Evolutionary conservation across 1,284 basidiomycete species (phyloP), one percentile per base, ranked within the genome.

Genomic region (Ceratobasidium papillatum): DNA sequence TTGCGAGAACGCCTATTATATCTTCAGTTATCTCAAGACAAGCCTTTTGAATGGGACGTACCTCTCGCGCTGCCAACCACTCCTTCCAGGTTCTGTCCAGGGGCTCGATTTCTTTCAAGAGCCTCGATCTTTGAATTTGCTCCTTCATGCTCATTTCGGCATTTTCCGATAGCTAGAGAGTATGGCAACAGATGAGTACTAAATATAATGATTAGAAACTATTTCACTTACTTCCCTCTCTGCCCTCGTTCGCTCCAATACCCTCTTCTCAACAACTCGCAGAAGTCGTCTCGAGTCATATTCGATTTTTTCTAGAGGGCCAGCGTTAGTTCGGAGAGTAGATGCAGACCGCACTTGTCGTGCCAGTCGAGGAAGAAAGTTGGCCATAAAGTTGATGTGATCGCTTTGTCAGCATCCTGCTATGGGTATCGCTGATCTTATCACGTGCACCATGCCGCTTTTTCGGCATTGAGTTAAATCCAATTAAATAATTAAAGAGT

Each of bases 31-130:
- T 5, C 3, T 30, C 22, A 2, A 32, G 25, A 27, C 3, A 22
- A 25, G n/a, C 14, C 45, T 56, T 74, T 30, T 1, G 12, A 45
- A 25, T 51, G 22, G 62, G 59, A 30, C 84, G 61, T 75, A 88
- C 86, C 82, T 86, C 79, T 76, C 82, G 83, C 0, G 84, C 82
- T 27, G 79, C 79, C 2, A 79, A 76, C 83, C 89, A 91, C 22
- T 82, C 79, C 8, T 82, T 78, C 86, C 88, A 90, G 9, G 86
- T 86, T 27, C 84, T 82, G 25, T 84, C 81, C 3, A 91, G 78
- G 1, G 87, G 84, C 56, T 88, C 87, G 5, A 89, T 79, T 64
- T 88, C 86, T 72, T 88, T 87, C 75, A 87, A 80, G 22, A 83
- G 81, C 75, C 84, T 85, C 1, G 85, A 82, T 1, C 82, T 80